Base-by-base conservation (phyloP, 148 eudicot genomes). In the Camellia sinensis region DNA sequence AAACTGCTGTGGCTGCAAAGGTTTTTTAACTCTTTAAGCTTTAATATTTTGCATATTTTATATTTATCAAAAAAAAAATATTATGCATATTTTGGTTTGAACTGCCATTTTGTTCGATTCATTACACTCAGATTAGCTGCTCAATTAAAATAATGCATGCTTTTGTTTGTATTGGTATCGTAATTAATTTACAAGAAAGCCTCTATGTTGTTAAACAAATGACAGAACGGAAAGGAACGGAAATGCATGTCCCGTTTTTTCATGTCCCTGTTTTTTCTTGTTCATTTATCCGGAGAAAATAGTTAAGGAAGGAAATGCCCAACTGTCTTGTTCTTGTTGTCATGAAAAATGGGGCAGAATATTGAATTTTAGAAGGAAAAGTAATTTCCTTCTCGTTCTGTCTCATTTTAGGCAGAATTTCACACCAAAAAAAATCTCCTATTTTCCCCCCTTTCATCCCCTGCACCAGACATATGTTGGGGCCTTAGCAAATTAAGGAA, bases 1-100 rank as follows among this genome's bases (percentile, higher is more conserved):
- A 93, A 87, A 90, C 89, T 75, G 95, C 97, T 40, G 91, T 89
- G 66, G 99, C 99, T 29, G 97, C 92, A 7, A 95, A 89, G 94
- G 98, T 94, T 56, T 22, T 66, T 82, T 43, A 17, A 10, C 56
- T 61, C 19, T 13, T 13, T 71, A 0, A 41, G 2, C 21, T 45
- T 71, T 44, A 5, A 10, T 44, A 70, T 54, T 18, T 9, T 43
- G 14, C 66, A 18, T 17, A 11, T 18, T 18, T 67, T 59, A n/a
- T n/a, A n/a, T n/a, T n/a, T n/a, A n/a, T n/a, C n/a, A n/a, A n/a
- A n/a, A n/a, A n/a, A n/a, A n/a, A n/a, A n/a, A n/a, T n/a, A 70
- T 54, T 18, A 15, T 43, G 14, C 66, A 18, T 17, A 11, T 18
- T 18, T 67, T 59, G 73, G 22, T 50, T 59, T 59, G 7, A 6